Base-by-base conservation (phyloP, 2,329 filamentous ascomycete species). In the Cadophora gregata region DNA sequence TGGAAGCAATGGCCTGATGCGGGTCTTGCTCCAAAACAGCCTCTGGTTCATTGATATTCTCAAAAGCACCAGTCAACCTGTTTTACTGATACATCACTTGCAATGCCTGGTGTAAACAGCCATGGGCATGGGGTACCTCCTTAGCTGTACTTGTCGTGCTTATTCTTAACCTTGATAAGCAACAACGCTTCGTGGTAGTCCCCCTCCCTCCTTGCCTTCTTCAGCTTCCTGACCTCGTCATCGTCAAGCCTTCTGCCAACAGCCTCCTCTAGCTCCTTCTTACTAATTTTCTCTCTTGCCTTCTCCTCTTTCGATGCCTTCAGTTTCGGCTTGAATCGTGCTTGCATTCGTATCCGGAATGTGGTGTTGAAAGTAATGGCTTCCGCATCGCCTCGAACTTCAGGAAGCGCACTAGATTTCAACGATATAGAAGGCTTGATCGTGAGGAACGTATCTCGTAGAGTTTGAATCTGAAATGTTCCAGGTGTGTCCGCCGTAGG, bases 271-370 rank as follows among this genome's bases (percentile, higher is more conserved):
- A 97, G 81, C 80, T 97, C 93, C 75, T 90, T 90, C 69, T 92
- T 85, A 75, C 90, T 95, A 65, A 99, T 92, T 82, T 95, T 97
- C 74, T 95, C 90, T 72, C 86, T 85, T 0, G 92, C 91, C 81
- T 91, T 96, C 70, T 93, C 91, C 77, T 94, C 93, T 80, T 94
- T 96, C 0, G 85, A 87, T 10, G 90, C 90, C 79, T 90, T 92
- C 55, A 96, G 79, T 69, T 86, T 86, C 9, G 95, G 94, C 83
- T 97, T 97, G 82, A 97, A 98, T 60, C 92, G 85, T 25, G 95
- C 93, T 81, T 98, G 95, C 94, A 98, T 97, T 63, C 94, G 90
- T 74, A 98, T 87, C 59, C 93, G 86, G 67, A 97, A 78, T 7
- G 89, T 90, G 10, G 92, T 93, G 73, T 86, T 86, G 75, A 91